phyloP scores from a whole-genome alignment of 257 asterid genomes.

The Ilex asprella region DNA sequence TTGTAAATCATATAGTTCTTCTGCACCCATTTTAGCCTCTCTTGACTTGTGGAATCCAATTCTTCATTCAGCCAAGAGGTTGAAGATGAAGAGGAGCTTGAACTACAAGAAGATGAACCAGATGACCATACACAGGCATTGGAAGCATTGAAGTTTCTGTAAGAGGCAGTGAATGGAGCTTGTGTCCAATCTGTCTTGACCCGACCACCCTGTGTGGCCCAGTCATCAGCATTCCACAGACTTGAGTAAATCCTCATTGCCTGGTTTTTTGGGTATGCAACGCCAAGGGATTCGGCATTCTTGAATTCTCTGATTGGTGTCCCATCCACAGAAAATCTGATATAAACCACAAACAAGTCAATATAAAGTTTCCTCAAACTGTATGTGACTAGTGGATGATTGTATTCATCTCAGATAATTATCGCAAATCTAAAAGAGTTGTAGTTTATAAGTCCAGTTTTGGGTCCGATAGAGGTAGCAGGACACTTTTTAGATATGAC shows the following conservation, averaged over 20 bases:
- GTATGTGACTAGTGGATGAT: too few relatives aligned
- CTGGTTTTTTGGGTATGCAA: constrained; percentile 5
- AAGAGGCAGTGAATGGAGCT: background rate
- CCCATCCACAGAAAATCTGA: background rate
- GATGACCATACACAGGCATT: too few relatives aligned
- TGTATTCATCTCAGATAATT: too few relatives aligned
- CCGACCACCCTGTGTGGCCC: constrained; percentile 18
- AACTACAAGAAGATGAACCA: too few relatives aligned
- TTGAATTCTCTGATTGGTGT: background rate
- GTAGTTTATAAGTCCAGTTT: too few relatives aligned
- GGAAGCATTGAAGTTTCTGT: background rate
- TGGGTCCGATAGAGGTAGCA: too few relatives aligned
- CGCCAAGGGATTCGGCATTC: background rate
- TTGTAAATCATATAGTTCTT: constrained; percentile 48
- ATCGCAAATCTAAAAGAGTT: too few relatives aligned
- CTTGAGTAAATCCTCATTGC: constrained; percentile 15
- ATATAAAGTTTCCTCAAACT: too few relatives aligned
- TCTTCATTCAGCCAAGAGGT: constrained; percentile 3
- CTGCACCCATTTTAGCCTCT: constrained; percentile 45
- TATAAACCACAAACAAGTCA: background rate
- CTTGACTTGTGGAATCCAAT: constrained; percentile 6
- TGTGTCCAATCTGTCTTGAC: constrained; percentile 37
- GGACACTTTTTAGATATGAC: too few relatives aligned
- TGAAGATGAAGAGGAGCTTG: too few relatives aligned
- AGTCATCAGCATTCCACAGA: constrained; percentile 15